Base-by-base conservation (phyloP, 192 early-diverging fungal species). In the Coemansia sp. region DNA sequence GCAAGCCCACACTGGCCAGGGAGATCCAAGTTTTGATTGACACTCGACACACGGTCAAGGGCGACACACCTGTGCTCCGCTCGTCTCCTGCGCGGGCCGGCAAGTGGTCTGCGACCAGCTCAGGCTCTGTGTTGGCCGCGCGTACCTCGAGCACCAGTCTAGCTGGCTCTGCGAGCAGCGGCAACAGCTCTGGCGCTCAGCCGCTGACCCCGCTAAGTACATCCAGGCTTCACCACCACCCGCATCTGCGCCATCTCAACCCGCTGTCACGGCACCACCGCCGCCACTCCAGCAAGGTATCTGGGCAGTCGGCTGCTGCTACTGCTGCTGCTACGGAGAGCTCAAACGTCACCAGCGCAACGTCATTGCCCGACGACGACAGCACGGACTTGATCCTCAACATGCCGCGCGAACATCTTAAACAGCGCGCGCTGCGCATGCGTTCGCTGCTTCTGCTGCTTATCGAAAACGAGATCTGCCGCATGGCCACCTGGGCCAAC, bases 391-490 rank as follows among this genome's bases (percentile, higher is more conserved):
- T 71, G 47, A 65, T 78, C 23, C 70, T 72, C 35, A 59, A 59
- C 24, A 47, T 31, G 18, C 29, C 66, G 44, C 69, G 75, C 25
- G 75, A 78, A 49, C 52, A 65, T n/a, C 60, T 68, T 8, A 67
- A 63, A 29, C 59, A 62, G 43, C 71, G 72, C 6, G 58, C 72
- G 0, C 64, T 54, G 46, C 64, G 60, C 32, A 64, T 64, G 64
- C 58, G 54, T 28, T 62, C 98, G 22, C 65, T 99, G 25, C 62
- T 99, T 28, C 65, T 93, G 31, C 60, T 99, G 33, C 82, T 99
- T 35, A 64, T 95, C 23, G 95, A 96, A 66, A 91, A 89, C 59
- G 97, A 99, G 67, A 69, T 98, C 47, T 81, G 83, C 44, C 86
- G 92, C 18, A 73, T 95, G 63, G 83, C 86, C 16, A 86, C 91